Evolutionary conservation across 768 basidiomycete species (phyloP).

Genomic region (Lactifluus hygrophoroides): DNA sequence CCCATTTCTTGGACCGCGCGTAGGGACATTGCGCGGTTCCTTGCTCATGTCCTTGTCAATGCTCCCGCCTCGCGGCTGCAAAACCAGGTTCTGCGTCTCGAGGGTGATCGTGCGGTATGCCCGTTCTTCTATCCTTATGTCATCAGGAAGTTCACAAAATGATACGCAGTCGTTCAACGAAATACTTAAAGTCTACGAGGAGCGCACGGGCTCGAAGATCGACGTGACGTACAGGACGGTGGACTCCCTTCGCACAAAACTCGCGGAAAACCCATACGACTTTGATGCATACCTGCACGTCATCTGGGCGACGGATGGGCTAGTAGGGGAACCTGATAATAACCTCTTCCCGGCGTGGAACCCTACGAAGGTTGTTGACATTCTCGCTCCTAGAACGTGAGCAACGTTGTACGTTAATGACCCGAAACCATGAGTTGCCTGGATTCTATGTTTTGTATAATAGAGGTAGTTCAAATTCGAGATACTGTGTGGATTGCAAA

Average conservation of each 20-base stretch:
- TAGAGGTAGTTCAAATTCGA: neutral
- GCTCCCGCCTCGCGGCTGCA: conserved; percentile 15
- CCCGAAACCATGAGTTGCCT: neutral
- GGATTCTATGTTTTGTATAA: neutral
- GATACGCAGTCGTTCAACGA: conserved; percentile 19
- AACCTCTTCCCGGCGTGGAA: conserved; percentile 20
- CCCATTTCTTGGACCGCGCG: conserved; percentile 19
- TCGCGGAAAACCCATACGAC: conserved; percentile 16
- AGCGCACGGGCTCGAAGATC: conserved; percentile 15
- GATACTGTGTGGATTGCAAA: neutral
- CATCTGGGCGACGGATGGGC: conserved; percentile 5
- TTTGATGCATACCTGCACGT: conserved; percentile 11
- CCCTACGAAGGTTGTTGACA: conserved; percentile 18
- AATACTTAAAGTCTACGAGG: conserved; percentile 16
- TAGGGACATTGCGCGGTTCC: conserved; percentile 19
- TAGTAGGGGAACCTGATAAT: conserved; percentile 14
- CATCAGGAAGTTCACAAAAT: neutral
- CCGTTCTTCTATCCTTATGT: neutral
- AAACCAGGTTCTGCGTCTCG: conserved; percentile 11
- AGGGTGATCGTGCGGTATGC: conserved; percentile 19
- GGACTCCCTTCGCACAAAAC: conserved; percentile 8
- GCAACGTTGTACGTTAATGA: neutral
- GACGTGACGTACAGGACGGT: conserved; percentile 8
- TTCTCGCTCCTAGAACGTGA: neutral
- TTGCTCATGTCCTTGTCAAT: conserved; percentile 19